phyloP scores from a whole-genome alignment of 345 rosid genomes.

The Arabis alpina region DNA sequence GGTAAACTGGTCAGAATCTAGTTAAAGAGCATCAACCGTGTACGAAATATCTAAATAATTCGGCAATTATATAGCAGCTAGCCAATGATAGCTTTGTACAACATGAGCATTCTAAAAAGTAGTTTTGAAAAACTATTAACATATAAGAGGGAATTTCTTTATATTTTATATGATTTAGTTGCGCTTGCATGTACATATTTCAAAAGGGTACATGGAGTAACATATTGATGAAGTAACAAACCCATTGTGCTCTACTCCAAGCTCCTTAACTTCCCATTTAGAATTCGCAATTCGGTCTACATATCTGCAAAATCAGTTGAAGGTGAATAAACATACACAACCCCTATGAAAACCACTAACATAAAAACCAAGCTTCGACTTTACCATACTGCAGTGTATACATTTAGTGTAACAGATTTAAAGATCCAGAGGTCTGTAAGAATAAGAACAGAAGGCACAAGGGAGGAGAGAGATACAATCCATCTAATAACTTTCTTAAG shows the following conservation, averaged over 20 bases:
- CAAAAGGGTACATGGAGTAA: background rate
- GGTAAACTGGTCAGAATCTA: conserved; percentile 19
- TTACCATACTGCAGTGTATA: conserved; percentile 1
- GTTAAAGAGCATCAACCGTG: conserved; percentile 19
- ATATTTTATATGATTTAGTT: background rate
- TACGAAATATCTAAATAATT: conserved; percentile 21
- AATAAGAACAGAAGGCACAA: conserved; percentile 11
- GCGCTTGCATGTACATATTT: background rate
- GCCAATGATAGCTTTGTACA: conserved; percentile 14
- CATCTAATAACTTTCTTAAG: conserved; percentile 14
- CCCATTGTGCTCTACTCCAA: conserved; percentile 99
- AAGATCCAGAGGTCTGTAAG: conserved; percentile 13
- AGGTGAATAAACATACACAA: conserved; percentile 16
- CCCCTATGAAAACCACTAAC: conserved; percentile 9
- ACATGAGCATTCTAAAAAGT: conserved; percentile 2
- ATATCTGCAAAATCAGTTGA: conserved; percentile 60
- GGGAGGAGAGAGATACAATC: conserved; percentile 14
- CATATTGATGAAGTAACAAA: conserved; percentile 50
- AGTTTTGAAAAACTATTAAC: background rate
- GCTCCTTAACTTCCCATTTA: conserved; percentile 97
- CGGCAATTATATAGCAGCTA: conserved; percentile 12
- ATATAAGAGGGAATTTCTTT: background rate
- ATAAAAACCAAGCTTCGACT: conserved; percentile 8
- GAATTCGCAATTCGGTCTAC: conserved; percentile 89
- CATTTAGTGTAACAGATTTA: conserved; percentile 6